A percentile compares a stretch with the other conserved stretches of the same genome.
Conservation (phyloP, 192 early-diverging fungal genomes). For the Chytriomyces sp. region DNA sequence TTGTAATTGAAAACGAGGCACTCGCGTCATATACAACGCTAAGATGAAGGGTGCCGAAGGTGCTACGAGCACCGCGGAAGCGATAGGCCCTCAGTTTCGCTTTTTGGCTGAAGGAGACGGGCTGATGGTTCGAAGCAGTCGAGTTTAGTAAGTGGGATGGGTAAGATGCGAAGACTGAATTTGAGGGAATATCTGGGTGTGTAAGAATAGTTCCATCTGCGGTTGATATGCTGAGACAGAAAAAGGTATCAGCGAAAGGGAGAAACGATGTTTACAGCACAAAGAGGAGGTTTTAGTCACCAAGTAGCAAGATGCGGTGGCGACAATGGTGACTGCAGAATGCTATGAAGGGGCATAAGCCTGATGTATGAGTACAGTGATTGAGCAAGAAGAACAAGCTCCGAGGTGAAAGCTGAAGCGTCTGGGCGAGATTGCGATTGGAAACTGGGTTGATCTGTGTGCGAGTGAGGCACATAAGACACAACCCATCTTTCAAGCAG, state of each 20-base stretch:
- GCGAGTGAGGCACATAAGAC: slow-evolving; percentile 40
- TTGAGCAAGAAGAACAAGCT: slow-evolving; percentile 54
- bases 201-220: slow-evolving; percentile 43
- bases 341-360: slow-evolving; percentile 50
- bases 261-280: no score
- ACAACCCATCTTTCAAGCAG: slow-evolving; percentile 60
- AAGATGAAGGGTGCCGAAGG: slow-evolving; percentile 40
- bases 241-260: no score
- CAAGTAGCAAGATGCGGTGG: no score
- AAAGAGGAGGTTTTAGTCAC: no score
- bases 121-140: neutral
- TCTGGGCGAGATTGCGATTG: neutral
- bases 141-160: neutral
- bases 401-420: slow-evolving; percentile 40
- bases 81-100: slow-evolving; percentile 54
- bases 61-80: slow-evolving; percentile 44
- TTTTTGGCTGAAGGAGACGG: slow-evolving; percentile 34
- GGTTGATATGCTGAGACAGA: slow-evolving; percentile 40
- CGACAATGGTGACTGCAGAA: slow-evolving; percentile 14
- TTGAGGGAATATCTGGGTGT: slow-evolving; percentile 32
- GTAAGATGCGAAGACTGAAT: neutral
- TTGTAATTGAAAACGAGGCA: slow-evolving; percentile 3
- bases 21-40: slow-evolving; percentile 56
- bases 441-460: neutral
- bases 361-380: slow-evolving; percentile 61